Base-by-base conservation (phyloP, 768 basidiomycete genomes). In the Chalciporus pseudorubinellus region DNA sequence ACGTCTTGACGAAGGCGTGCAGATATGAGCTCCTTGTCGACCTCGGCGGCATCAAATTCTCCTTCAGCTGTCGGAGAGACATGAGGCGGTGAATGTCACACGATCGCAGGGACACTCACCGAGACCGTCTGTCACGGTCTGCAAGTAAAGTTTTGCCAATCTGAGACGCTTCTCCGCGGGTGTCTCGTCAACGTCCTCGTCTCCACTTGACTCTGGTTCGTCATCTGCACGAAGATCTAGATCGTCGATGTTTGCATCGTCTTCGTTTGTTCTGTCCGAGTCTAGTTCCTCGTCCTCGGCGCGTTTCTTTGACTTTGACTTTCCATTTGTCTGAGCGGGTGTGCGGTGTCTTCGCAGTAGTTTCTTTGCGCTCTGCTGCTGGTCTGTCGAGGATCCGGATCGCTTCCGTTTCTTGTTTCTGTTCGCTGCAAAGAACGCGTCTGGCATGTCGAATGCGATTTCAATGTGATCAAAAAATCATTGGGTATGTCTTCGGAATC, bases 1-100 rank as follows among this genome's bases (percentile, higher is more conserved):
- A 95, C 93, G 72, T 98, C 95, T 66, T 93, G 85, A 66, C 93
- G 92, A 56, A 99, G 75, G 49, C 97, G 77, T 18, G 93, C 79
- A 39, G 89, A 89, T 55, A 99, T 90, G 55, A 98, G 76, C 58
- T 98, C 95, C 60, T 83, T 82, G 75, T 99, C 97, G 22, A 98
- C 85, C 59, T 98, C 95, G 1, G 91, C 94, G 5, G 97, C 97
- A 66, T 99, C 95, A 56, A 85, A 94, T 55, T 93, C 93, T 29
- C 89, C 91, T 21, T 94, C 94, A 52, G 85, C 92, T 60, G 22
- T 20, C 22, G 10, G 42, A 28, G 29, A 8, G 31, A 12, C 28
- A 50, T 53, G 34, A 63, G 22, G 44, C 3, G 9, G 6, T 8
- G 18, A 21, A 13, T 26, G 46, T 31, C 11, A 50, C 36, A 46